Evolutionary conservation across 2,329 filamentous ascomycete genomes (phyloP).

Genomic region (Falciphora oryzae): DNA sequence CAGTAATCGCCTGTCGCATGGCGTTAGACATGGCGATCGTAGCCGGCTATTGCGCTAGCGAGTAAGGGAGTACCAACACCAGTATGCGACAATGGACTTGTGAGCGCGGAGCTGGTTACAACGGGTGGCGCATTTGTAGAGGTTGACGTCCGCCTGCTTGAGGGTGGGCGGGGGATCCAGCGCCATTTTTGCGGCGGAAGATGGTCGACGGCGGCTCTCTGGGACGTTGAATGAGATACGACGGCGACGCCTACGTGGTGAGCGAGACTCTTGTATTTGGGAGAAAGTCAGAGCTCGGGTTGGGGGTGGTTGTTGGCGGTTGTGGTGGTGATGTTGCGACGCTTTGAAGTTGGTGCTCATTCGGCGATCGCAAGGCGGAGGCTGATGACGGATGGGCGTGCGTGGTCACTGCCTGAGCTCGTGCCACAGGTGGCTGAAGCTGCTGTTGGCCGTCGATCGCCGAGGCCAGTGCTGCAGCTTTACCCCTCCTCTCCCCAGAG

Average conservation of each 20-base stretch:
- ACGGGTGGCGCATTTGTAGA: constrained; percentile 68
- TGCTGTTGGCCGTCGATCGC: background rate
- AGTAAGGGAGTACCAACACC: constrained; percentile 60
- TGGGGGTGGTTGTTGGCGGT: background rate
- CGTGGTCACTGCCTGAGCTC: constrained; percentile 16
- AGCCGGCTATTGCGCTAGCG: background rate
- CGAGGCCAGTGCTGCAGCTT: background rate
- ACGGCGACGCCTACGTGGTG: background rate
- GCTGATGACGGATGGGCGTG: background rate
- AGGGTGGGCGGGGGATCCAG: constrained; percentile 64
- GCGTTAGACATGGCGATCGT: background rate
- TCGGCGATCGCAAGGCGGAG: background rate
- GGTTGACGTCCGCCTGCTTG: constrained; percentile 70
- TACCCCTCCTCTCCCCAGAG: background rate
- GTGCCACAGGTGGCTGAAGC: constrained; percentile 18
- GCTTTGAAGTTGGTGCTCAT: background rate
- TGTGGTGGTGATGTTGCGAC: background rate
- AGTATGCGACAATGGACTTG: constrained; percentile 88
- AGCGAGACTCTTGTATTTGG: background rate
- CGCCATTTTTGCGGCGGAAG: constrained; percentile 53
- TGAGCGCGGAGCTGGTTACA: constrained; percentile 77
- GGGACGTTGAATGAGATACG: background rate
- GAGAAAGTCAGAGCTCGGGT: background rate
- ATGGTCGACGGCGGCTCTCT: too few relatives aligned
- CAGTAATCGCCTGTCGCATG: constrained; percentile 69